phyloP scores from a whole-genome alignment of 345 rosid genomes.

The Populus tremula region DNA sequence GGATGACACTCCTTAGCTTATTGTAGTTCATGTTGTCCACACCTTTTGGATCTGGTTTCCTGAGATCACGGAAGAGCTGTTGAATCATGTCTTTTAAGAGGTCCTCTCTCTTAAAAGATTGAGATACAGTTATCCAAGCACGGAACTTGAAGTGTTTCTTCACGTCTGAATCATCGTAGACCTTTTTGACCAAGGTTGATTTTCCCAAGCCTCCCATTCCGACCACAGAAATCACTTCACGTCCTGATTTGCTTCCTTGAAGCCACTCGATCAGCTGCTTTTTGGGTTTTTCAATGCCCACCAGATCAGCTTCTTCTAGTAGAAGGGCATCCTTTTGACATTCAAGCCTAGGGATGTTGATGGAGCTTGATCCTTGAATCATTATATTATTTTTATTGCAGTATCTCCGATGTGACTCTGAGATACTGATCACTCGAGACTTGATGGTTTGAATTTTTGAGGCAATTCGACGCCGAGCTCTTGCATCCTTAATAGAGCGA shows the following conservation, averaged over 20 bases:
- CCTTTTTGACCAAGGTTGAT: constrained; percentile 14
- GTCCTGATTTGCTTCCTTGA: background rate
- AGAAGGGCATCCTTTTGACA: constrained; percentile 27
- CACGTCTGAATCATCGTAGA: constrained; percentile 15
- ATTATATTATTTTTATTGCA: constrained; percentile 12
- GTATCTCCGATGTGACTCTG: constrained; percentile 15
- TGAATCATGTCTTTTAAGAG: constrained; percentile 14
- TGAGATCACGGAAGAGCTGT: constrained; percentile 4
- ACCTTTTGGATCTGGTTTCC: constrained; percentile 7
- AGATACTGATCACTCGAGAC: constrained; percentile 3
- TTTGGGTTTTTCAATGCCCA: constrained; percentile 25
- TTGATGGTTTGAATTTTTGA: constrained; percentile 20
- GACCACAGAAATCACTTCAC: constrained; percentile 9
- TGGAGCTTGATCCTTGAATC: constrained; percentile 9
- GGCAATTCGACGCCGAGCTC: constrained; percentile 23
- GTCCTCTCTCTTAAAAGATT: constrained; percentile 6
- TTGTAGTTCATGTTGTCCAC: background rate
- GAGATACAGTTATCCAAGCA: constrained; percentile 23
- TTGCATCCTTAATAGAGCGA: constrained; percentile 12
- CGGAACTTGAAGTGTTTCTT: constrained; percentile 19
- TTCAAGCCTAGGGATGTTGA: background rate
- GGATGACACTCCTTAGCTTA: background rate
- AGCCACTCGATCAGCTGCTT: constrained; percentile 15
- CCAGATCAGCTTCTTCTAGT: constrained; percentile 21
- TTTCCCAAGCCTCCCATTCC: constrained; percentile 26